These are phyloP conservation scores for Oryza nivara DNA, from an alignment of 176 grass and related monocot species.

Conservation along the genomic window DNA sequence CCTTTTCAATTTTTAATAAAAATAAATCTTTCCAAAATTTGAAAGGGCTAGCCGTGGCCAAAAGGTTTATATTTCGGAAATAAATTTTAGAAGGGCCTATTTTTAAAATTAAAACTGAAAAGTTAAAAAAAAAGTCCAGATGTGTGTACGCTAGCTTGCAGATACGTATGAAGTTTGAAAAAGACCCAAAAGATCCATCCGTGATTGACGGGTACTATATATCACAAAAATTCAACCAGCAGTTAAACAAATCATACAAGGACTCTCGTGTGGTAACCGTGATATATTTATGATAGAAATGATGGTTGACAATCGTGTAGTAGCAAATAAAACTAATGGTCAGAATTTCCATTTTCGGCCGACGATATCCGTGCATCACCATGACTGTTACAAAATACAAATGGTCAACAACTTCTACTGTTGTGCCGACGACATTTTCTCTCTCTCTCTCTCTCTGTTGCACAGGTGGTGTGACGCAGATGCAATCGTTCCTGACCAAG, in stretches of 20 bases:
- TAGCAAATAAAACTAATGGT: neutral
- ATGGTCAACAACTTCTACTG: too few relatives aligned
- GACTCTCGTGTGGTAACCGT: neutral
- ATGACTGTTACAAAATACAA: neutral
- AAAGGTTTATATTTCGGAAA: too few relatives aligned
- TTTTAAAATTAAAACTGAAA: too few relatives aligned
- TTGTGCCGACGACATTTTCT: neutral
- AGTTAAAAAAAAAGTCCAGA: too few relatives aligned
- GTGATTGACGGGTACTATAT: neutral
- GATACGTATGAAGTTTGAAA: neutral
- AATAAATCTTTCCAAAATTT: too few relatives aligned
- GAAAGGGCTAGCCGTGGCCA: too few relatives aligned
- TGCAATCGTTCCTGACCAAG: constrained; percentile 54
- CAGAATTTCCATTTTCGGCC: neutral
- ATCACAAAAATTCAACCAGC: neutral
- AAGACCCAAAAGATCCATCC: neutral
- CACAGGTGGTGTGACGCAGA: constrained; percentile 65
- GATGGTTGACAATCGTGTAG: neutral
- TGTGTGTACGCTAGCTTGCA: neutral
- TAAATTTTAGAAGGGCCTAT: too few relatives aligned
- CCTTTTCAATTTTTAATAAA: too few relatives aligned
- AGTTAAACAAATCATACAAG: neutral
- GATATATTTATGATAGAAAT: neutral
- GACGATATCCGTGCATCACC: neutral
- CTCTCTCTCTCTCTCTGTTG: neutral